Conservation (phyloP, 805 yeast species). For the Zygotorulaspora danielsina region DNA sequence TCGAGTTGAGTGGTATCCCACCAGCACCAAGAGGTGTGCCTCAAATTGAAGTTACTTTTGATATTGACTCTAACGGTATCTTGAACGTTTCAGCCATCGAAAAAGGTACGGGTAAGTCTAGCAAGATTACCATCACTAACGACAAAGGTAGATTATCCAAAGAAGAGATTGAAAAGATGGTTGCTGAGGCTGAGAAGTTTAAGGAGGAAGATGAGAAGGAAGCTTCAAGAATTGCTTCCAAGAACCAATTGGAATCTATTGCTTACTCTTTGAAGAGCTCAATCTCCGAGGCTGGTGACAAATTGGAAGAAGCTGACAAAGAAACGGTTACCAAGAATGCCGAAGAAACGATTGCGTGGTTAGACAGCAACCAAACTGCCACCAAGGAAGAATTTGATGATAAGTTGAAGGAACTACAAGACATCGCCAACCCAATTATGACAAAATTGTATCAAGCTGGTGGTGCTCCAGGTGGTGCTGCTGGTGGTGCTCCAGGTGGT, state of each 20-base stretch:
- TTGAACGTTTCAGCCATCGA: conserved; percentile 95
- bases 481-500: conserved; percentile 61
- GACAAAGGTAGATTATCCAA: conserved; percentile 98
- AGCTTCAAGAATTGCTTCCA: conserved; percentile 86
- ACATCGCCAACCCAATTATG: conserved; percentile 94
- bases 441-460: conserved; percentile 88
- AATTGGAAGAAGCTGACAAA: conserved; percentile 66
- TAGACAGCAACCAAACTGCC: conserved; percentile 89
- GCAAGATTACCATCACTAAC: conserved; percentile 95
- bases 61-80: conserved; percentile 96
- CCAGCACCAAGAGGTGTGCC: conserved; percentile 99
- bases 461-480: conserved; percentile 78
- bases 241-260: conserved; percentile 94
- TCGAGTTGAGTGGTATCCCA: conserved; percentile 94
- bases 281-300: conserved; percentile 72
- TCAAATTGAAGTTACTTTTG: conserved; percentile 96
- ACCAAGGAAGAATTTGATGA: conserved; percentile 88
- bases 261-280: conserved; percentile 91
- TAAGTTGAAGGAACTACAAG: conserved; percentile 95
- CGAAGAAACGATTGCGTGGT: conserved; percentile 83
- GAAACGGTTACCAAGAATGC: conserved; percentile 77
- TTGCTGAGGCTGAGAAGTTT: conserved; percentile 94
- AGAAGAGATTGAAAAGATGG: conserved; percentile 98
- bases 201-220: conserved; percentile 96
- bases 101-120: conserved; percentile 98